Evolutionary conservation across 1,284 basidiomycete genomes (phyloP), one percentile per base, ranked within the genome.

Genomic region (Puccinia horiana): DNA sequence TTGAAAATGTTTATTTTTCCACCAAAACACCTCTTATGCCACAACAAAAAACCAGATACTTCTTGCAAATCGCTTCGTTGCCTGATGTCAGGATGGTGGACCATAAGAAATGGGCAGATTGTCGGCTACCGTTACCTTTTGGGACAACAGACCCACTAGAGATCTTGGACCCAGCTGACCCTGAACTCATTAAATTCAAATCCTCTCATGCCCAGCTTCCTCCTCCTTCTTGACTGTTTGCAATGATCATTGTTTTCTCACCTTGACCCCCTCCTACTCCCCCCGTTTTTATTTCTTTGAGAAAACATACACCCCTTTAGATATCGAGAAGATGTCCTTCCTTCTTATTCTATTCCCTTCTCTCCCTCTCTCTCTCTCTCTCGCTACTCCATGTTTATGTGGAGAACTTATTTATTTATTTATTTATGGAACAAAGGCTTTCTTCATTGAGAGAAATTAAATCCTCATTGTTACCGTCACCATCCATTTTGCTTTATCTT

Each of bases 91-190:
- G 61, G 44, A 47, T 20, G 32, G 37, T 76, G 16, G 81, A 77
- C 44, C 81, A 79, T 54, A 70, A 69, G 47, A 65, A 82, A 65
- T 82, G 77, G 77, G 54, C 40, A 9, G 69, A 79, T 54, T 79
- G 81, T 56, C n/a, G n/a, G 14, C 52, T 79, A 54, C 77, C 81
- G 2, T 70, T 79, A 29, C 70, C 74, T 3, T 12, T 42, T 20
- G 75, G 69, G 4, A 56, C 67, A 3, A 44, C 29, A 18, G 81
- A 82, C 54, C 81, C 75, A 32, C 12, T 77, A 20, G 54, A 75
- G 23, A 63, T 61, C 37, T 74, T 79, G 37, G 49, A 74, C 52
- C 40, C 81, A 9, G 20, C 54, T 11, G 73, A 79, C 37, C 81
- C 77, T 29, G 81, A 77, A 70, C 63, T 77, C 3, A 29, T 79